Evolutionary conservation across 192 early-diverging fungal genomes (phyloP).

Genomic region (Podochytrium sp.): DNA sequence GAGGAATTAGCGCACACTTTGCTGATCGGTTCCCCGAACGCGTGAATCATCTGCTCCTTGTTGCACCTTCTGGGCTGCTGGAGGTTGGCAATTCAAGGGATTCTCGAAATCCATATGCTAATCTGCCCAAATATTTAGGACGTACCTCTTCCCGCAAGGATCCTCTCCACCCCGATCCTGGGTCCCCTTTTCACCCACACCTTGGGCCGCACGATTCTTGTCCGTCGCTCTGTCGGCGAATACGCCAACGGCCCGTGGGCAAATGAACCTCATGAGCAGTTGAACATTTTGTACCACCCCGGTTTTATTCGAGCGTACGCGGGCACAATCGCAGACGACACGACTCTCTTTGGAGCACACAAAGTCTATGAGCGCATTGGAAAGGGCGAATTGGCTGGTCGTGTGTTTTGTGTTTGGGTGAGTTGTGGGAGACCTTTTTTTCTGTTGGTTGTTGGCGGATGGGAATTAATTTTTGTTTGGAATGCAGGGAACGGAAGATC

Average conservation of each 20-base stretch:
- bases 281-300: conserved; percentile 9
- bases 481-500: neutral
- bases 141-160: neutral
- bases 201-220: neutral
- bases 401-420: conserved; percentile 12
- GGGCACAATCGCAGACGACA: neutral
- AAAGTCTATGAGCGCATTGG: conserved; percentile 8
- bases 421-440: neutral
- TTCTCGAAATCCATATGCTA: neutral
- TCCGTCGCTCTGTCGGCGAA: neutral
- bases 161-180: neutral
- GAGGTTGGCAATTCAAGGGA: no score
- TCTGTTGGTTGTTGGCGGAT: neutral
- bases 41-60: conserved; percentile 15
- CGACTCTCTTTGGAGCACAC: neutral
- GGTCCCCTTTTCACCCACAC: conserved; percentile 17
- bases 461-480: neutral
- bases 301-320: conserved; percentile 21
- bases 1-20: conserved; percentile 17
- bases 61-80: conserved; percentile 20
- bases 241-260: neutral
- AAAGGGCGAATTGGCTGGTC: neutral
- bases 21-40: conserved; percentile 3
- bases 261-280: conserved; percentile 17
- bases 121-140: no score